Conservation (phyloP, 1,284 basidiomycete species). For the Leccinum subrobustum region DNA sequence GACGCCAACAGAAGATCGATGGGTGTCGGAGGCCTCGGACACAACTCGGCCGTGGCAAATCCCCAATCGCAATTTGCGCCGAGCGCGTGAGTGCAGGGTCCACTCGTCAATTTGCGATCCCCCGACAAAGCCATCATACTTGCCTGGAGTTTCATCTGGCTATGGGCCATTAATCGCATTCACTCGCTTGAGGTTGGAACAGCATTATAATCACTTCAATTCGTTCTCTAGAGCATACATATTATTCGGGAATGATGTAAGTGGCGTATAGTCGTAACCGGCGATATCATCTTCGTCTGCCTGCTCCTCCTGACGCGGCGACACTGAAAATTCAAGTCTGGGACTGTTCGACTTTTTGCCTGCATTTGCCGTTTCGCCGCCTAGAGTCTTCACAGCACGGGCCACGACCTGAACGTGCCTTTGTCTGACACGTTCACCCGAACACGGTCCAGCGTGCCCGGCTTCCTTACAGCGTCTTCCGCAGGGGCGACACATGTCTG, state of each 20-base stretch:
- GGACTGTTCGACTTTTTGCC: background rate
- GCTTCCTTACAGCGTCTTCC: background rate
- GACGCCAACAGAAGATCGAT: too few species aligned
- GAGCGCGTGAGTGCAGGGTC: too few species aligned
- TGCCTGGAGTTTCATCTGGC: too few species aligned
- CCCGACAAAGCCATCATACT: too few species aligned
- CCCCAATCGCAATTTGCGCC: too few species aligned
- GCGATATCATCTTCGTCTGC: background rate
- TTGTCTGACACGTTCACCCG: background rate
- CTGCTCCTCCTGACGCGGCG: background rate
- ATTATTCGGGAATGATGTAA: background rate
- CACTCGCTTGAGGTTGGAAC: too few species aligned
- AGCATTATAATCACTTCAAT: too few species aligned
- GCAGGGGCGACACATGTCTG: conserved; percentile 12
- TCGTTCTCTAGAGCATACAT: background rate
- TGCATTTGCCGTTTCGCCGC: background rate
- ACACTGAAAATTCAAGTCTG: background rate
- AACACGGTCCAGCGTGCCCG: background rate
- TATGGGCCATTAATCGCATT: too few species aligned
- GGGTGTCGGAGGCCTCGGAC: too few species aligned
- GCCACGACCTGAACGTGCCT: background rate
- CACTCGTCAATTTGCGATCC: too few species aligned
- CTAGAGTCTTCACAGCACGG: background rate
- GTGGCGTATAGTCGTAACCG: background rate
- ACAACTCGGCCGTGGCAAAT: too few species aligned